These are phyloP conservation scores for Populus tomentosa DNA, from an alignment of 441 rosid species.

Conservation along the genomic window DNA sequence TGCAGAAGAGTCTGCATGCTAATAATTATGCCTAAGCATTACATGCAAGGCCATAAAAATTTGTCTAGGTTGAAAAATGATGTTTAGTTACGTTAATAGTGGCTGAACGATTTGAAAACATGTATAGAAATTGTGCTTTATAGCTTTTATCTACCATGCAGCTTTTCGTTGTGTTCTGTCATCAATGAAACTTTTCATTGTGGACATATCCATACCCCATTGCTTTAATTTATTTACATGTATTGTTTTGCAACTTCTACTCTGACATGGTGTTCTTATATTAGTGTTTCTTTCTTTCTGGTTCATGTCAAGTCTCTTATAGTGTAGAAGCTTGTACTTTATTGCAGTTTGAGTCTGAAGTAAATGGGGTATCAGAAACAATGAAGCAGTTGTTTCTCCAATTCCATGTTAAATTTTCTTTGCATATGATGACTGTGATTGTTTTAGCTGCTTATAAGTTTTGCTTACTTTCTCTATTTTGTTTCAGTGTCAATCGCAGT, in stretches of 20 bases:
- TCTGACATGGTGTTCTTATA: neutral
- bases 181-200: neutral
- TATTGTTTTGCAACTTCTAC: neutral
- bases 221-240: neutral
- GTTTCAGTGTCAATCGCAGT: conserved; percentile 90
- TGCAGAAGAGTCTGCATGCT: neutral
- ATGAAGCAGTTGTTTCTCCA: neutral
- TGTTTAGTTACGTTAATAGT: neutral
- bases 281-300: neutral
- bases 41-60: conserved; percentile 1
- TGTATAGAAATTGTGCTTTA: neutral
- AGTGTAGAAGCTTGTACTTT: neutral
- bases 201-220: neutral
- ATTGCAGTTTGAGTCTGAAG: neutral
- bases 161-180: too few species aligned
- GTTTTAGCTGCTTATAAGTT: neutral
- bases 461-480: conserved; percentile 15
- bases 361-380: neutral
- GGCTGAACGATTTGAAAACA: neutral
- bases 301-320: neutral
- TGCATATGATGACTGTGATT: neutral
- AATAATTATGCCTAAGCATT: neutral
- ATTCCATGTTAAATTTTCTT: neutral
- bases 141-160: neutral
- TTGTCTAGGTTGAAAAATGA: neutral